These are phyloP conservation scores for Rhytidhysteron rufulum DNA, from an alignment of 2,329 filamentous ascomycete species.

Conservation along the genomic window DNA sequence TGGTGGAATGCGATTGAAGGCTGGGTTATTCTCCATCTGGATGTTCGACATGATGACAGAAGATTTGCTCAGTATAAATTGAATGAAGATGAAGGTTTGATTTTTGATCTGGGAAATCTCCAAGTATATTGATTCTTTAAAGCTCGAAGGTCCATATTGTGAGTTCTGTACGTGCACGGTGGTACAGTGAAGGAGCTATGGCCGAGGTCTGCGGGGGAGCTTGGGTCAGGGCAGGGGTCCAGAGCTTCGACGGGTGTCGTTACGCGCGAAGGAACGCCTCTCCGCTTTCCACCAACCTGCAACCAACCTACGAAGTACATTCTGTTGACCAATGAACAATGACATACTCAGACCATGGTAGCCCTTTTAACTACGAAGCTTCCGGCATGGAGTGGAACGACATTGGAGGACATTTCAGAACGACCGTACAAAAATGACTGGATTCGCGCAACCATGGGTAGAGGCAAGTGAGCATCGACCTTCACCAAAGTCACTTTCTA, in stretches of 20 bases:
- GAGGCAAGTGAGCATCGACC: too few species aligned
- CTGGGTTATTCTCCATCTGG: slow-evolving; percentile 26
- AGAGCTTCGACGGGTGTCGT: slow-evolving; percentile 15
- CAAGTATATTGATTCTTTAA: slow-evolving; percentile 8
- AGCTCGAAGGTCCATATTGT: slow-evolving; percentile 15
- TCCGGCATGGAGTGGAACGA: too few species aligned
- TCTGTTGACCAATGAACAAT: too few species aligned
- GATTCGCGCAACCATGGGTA: slow-evolving; percentile 9
- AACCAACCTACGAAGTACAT: not conserved
- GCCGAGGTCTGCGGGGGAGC: slow-evolving; percentile 29
- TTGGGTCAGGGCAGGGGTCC: slow-evolving; percentile 11
- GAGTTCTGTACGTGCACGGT: slow-evolving; percentile 9
- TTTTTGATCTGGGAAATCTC: not conserved
- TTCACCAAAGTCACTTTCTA: too few species aligned
- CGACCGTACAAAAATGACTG: slow-evolving; percentile 5
- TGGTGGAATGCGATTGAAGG: slow-evolving; percentile 37
- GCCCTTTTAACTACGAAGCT: too few species aligned
- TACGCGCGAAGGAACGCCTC: slow-evolving; percentile 12
- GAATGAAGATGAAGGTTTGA: not conserved
- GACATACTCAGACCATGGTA: too few species aligned
- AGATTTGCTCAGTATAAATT: slow-evolving; percentile 1
- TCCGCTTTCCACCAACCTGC: not conserved
- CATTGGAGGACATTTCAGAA: not conserved
- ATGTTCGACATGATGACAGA: slow-evolving; percentile 15
- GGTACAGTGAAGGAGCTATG: slow-evolving; percentile 7